These are phyloP conservation scores for Vitis hybrid DNA, from an alignment of 177 flowering plant genomes.

Conservation along the genomic window DNA sequence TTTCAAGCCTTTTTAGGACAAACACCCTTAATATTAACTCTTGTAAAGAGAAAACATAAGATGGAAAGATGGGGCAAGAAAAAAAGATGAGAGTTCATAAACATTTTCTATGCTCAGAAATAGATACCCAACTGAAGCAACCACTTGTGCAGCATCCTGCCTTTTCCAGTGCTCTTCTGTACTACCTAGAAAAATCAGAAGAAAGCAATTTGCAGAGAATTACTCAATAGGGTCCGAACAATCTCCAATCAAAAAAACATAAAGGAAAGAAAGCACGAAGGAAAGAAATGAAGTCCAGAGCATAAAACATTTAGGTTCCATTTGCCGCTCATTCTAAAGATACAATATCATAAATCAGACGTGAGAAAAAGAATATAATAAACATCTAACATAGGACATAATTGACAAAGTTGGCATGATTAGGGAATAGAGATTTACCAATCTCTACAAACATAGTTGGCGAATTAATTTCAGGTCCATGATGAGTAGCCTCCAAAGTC, in stretches of 20 bases:
- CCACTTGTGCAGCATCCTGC: constrained; percentile 90
- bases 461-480: constrained; percentile 37
- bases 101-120: not conserved
- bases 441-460: constrained; percentile 45
- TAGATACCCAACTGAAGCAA: constrained; percentile 65
- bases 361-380: too few species aligned
- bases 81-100: not conserved
- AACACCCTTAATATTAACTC: too few species aligned
- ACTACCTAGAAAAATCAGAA: constrained; percentile 51
- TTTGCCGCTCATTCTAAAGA: too few species aligned
- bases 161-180: constrained; percentile 91
- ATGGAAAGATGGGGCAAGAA: not conserved
- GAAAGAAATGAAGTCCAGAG: not conserved
- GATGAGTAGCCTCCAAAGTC: constrained; percentile 54
- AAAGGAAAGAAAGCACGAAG: not conserved
- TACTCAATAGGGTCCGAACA: not conserved
- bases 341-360: not conserved
- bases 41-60: not conserved
- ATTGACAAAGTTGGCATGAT: not conserved
- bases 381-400: not conserved
- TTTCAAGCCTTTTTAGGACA: too few species aligned
- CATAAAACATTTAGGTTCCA: too few species aligned
- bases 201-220: constrained; percentile 4
- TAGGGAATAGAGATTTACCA: constrained; percentile 19
- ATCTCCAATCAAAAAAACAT: not conserved